Conservation (phyloP, 495 filamentous ascomycete species). For the Parathielavia hyrcaniae region DNA sequence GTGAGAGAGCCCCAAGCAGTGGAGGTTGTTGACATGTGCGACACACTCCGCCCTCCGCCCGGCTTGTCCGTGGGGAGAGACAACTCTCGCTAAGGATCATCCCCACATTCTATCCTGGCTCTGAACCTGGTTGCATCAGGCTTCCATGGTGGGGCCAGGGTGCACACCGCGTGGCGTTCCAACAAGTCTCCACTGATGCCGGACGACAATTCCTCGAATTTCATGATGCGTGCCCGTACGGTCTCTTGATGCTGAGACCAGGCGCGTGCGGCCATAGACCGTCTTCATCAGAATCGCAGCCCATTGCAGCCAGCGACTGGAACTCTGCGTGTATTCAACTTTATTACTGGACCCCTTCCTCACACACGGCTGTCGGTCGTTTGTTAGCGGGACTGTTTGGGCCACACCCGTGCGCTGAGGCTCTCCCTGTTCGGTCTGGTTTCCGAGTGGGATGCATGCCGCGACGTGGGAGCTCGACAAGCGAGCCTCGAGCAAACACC, state of each 20-base stretch:
- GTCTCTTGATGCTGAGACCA: too few relatives aligned
- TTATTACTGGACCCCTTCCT: neutral
- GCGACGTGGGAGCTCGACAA: neutral
- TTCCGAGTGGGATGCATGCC: slow-evolving; percentile 4
- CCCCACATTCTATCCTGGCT: slow-evolving; percentile 12
- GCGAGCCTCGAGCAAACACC: too few relatives aligned
- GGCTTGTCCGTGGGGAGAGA: neutral
- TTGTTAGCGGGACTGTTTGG: neutral
- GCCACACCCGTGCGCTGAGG: too few relatives aligned
- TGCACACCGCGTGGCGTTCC: neutral
- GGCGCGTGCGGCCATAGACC: too few relatives aligned
- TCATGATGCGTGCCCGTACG: neutral
- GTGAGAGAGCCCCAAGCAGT: neutral
- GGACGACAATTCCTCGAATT: neutral
- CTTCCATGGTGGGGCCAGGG: slow-evolving; percentile 16
- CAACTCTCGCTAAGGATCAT: slow-evolving; percentile 6
- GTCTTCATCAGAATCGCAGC: too few relatives aligned
- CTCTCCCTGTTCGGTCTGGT: neutral
- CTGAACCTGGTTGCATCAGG: slow-evolving; percentile 5
- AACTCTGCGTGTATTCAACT: too few relatives aligned
- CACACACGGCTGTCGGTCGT: neutral
- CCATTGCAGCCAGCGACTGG: too few relatives aligned
- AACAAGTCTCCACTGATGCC: neutral
- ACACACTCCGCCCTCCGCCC: too few relatives aligned
- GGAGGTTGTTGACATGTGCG: neutral